These are phyloP conservation scores for Nitzschia sp. DNA, from an alignment of 108 stramenopile genomes.

Conservation along the genomic window DNA sequence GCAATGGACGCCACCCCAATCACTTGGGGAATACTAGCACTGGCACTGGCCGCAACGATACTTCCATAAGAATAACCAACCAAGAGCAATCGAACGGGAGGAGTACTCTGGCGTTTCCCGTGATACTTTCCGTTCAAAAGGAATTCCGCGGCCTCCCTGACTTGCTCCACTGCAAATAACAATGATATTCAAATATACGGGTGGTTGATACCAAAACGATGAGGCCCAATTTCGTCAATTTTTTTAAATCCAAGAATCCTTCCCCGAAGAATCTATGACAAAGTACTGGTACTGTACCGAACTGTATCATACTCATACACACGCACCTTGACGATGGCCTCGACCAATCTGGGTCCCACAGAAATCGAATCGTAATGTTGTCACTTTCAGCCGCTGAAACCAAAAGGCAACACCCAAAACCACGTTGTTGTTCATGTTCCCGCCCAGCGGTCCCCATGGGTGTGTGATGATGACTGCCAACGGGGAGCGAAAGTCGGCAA, in stretches of 20 bases:
- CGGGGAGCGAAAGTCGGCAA: constrained; percentile 32
- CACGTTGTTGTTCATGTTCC: constrained; percentile 65
- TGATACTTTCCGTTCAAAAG: constrained; percentile 18
- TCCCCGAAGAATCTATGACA: too few species aligned
- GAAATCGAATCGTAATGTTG: constrained; percentile 57
- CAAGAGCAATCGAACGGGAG: constrained; percentile 34
- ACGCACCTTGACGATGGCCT: constrained; percentile 34
- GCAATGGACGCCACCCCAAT: constrained; percentile 50
- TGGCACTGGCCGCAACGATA: constrained; percentile 48
- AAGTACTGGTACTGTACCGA: too few species aligned
- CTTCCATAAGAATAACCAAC: constrained; percentile 70
- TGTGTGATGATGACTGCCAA: constrained; percentile 58
- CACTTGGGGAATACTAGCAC: constrained; percentile 37
- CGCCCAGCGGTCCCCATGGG: constrained; percentile 65
- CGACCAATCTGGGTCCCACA: constrained; percentile 41
- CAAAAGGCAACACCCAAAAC: constrained; percentile 43
- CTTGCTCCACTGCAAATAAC: constrained; percentile 40
- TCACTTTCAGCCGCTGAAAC: constrained; percentile 54
- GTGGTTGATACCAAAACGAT: not conserved
- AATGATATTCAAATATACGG: too few species aligned
- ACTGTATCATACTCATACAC: too few species aligned
- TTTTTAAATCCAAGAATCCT: too few species aligned
- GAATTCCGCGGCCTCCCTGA: constrained; percentile 40
- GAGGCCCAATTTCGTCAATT: not conserved
- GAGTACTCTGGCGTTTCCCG: not conserved